phyloP scores from a whole-genome alignment of 805 yeast species.

The Crinitomyces ghanaensis region DNA sequence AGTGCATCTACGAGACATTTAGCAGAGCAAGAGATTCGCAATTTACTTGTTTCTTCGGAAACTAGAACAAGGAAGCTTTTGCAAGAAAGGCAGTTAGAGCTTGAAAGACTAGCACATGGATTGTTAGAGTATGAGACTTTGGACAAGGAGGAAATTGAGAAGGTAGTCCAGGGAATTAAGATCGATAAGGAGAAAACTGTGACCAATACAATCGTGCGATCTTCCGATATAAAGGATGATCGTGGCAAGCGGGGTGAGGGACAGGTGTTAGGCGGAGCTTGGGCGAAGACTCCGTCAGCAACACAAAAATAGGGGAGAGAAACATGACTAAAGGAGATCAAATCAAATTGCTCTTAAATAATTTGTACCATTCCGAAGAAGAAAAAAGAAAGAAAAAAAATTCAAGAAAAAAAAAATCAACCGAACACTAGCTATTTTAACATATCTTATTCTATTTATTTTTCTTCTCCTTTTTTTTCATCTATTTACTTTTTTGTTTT shows the following conservation, averaged over 20 bases:
- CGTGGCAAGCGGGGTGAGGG: conserved; percentile 15
- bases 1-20: conserved; percentile 74
- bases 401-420: too few species aligned
- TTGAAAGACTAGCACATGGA: conserved; percentile 84
- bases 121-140: conserved; percentile 90
- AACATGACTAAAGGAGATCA: too few species aligned
- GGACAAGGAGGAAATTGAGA: conserved; percentile 81
- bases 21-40: conserved; percentile 89
- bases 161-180: conserved; percentile 68
- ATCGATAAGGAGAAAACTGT: conserved; percentile 56
- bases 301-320: too few species aligned
- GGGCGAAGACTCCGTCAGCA: too few species aligned
- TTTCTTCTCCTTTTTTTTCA: too few species aligned
- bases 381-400: too few species aligned
- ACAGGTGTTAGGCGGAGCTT: too few species aligned
- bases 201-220: conserved; percentile 64
- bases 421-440: too few species aligned
- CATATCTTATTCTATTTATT: too few species aligned
- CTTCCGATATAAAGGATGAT: conserved; percentile 23
- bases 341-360: too few species aligned
- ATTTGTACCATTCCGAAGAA: too few species aligned
- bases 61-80: conserved; percentile 64
- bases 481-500: too few species aligned
- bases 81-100: conserved; percentile 49
- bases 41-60: conserved; percentile 62